These are phyloP conservation scores for Abrus pulchellus DNA, from an alignment of 306 rosid species.

Conservation along the genomic window DNA sequence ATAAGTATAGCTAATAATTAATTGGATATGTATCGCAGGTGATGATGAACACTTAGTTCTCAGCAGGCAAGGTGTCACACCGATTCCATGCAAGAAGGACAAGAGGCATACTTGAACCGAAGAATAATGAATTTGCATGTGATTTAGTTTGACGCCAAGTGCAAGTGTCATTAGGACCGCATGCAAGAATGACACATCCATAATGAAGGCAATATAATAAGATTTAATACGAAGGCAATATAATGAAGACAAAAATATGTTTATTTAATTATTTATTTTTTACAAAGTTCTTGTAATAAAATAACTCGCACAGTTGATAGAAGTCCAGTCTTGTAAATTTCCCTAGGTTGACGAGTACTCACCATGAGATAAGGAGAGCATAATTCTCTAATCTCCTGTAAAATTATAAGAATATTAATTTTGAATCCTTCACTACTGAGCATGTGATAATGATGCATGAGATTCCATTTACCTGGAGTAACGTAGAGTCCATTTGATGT, in stretches of 20 bases:
- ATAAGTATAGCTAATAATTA: background rate
- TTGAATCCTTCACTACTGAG: too few species aligned
- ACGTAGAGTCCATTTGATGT: too few species aligned
- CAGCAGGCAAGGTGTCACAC: constrained; percentile 44
- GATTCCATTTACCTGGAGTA: too few species aligned
- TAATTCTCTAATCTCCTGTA: too few species aligned
- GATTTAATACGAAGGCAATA: background rate
- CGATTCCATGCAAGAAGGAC: constrained; percentile 41
- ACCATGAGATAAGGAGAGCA: too few species aligned
- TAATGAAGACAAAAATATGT: background rate
- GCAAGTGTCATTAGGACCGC: constrained; percentile 32
- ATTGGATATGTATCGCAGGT: background rate
- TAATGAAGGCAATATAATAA: background rate
- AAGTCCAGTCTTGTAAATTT: too few species aligned
- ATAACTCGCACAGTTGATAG: background rate
- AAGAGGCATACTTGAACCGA: background rate
- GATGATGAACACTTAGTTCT: background rate
- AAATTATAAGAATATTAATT: too few species aligned
- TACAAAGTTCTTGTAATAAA: background rate
- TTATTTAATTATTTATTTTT: background rate
- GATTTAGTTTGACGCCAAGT: background rate
- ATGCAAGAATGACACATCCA: constrained; percentile 39
- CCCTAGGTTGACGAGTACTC: too few species aligned
- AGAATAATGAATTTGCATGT: constrained; percentile 25
- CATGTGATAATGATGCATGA: too few species aligned